These are phyloP conservation scores for Cryptococcus wingfieldii DNA, from an alignment of 1,284 basidiomycete species.

Conservation along the genomic window DNA sequence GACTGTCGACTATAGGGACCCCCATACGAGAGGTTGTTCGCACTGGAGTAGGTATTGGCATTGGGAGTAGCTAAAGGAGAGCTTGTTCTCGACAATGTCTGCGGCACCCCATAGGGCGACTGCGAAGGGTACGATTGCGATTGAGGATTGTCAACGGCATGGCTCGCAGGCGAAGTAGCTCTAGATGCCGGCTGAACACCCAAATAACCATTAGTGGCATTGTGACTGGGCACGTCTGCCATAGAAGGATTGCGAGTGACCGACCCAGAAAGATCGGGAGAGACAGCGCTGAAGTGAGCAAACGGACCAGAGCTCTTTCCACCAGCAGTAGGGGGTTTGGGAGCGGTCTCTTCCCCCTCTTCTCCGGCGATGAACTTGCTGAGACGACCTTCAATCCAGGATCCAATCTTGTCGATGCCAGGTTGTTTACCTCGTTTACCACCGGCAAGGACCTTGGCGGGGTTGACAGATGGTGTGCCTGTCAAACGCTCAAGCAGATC, in stretches of 20 bases:
- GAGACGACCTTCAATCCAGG: conserved; percentile 89
- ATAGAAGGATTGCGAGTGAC: conserved; percentile 32
- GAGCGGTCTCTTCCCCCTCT: conserved; percentile 47
- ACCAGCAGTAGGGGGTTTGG: conserved; percentile 11
- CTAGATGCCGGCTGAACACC: conserved; percentile 14
- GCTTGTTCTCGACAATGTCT: background rate
- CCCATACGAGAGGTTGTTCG: too few relatives aligned
- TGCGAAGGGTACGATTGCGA: conserved; percentile 2
- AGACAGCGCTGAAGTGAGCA: conserved; percentile 89
- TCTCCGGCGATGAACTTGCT: conserved; percentile 96
- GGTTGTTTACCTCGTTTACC: conserved; percentile 69
- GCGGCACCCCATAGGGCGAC: conserved; percentile 10
- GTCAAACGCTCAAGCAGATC: conserved; percentile 75
- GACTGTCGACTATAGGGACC: background rate
- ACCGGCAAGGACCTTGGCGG: conserved; percentile 59
- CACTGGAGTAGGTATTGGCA: background rate
- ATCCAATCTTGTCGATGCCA: conserved; percentile 85
- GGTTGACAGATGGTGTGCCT: conserved; percentile 67
- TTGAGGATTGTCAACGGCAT: background rate
- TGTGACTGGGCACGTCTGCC: conserved; percentile 19
- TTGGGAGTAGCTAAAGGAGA: background rate
- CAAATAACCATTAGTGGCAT: conserved; percentile 12
- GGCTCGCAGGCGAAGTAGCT: conserved; percentile 10
- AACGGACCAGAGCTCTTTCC: conserved; percentile 68
- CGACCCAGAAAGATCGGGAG: conserved; percentile 69